Evolutionary conservation across 1,284 basidiomycete species (phyloP).

Genomic region (Ganoderma lucidum): DNA sequence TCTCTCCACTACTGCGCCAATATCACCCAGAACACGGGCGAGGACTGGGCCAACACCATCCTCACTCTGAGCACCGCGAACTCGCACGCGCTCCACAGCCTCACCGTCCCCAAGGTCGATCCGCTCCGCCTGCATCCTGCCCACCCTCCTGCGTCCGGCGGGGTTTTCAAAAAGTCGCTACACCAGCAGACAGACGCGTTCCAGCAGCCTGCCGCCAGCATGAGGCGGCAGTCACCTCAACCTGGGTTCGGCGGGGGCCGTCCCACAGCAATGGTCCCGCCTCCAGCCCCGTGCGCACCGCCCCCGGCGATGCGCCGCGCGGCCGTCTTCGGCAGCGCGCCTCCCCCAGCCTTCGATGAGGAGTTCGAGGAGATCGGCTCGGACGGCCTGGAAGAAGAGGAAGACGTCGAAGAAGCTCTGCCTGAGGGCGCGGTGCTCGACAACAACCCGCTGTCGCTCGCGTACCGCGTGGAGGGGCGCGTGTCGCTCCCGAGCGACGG

Average conservation of each 20-base stretch:
- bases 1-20: slow-evolving; percentile 62
- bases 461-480: slow-evolving; percentile 57
- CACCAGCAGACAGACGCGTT: not conserved
- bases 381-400: not conserved
- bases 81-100: slow-evolving; percentile 16
- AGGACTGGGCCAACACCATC: slow-evolving; percentile 57
- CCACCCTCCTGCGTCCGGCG: not conserved
- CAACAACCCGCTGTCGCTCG: slow-evolving; percentile 54
- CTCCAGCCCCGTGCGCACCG: no score
- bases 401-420: not conserved
- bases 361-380: not conserved
- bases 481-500: slow-evolving; percentile 62
- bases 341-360: not conserved
- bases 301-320: no score
- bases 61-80: slow-evolving; percentile 23
- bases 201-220: not conserved
- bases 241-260: not conserved
- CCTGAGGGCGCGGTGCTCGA: slow-evolving; percentile 5
- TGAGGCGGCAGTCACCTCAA: not conserved
- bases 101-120: slow-evolving; percentile 17
- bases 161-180: not conserved
- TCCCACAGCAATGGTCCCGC: no score
- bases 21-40: slow-evolving; percentile 63
- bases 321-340: not conserved
- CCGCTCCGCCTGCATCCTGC: slow-evolving; percentile 1